Base-by-base conservation (phyloP, 2,329 filamentous ascomycete genomes). In the Torrubiella hemipterigena region DNA sequence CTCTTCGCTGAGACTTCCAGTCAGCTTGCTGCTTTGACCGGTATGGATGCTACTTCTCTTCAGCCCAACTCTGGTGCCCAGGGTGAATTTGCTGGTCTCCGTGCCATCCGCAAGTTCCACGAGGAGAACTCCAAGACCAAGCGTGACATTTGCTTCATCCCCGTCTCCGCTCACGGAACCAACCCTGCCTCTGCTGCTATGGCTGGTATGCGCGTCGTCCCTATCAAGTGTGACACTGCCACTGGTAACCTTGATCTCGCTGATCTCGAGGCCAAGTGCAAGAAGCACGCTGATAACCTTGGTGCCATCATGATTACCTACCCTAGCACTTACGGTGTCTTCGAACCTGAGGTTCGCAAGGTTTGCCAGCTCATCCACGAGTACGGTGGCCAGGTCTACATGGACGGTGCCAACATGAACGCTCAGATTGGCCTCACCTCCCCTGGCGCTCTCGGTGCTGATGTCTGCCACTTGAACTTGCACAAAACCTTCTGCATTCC, bases 401-500 rank as follows among this genome's bases (percentile, higher is more conserved):
- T 96, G 89, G 89, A 96, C 52, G 89, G 89, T 29, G 89, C 89
- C 42, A 96, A 96, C 63, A 91, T 95, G 85, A 96, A 95, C 51
- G 89, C 89, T 13, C 89, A 96, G 58, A 95, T 96, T 41, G 89
- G 89, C 10, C 71, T 96, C 9, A 94, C 85, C 63, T 93, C 85
- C 1, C 89, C 89, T 2, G 89, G 89, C 23, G 86, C 93, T 54
- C 93, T 96, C 43, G 89, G 89, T 14, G 89, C 89, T 18, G 89
- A 96, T 52, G 87, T 95, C 23, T 96, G 89, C 69, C 89, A 95
- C 63, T 67, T 96, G 37, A 96, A 96, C 59, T 70, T 96, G 25
- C 89, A 96, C 73, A 96, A 96, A 72, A 96, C 89, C 4, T 96
- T 96, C 67, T 96, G 89, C 54, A 96, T 96, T 48, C 89, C 89